Conservation (phyloP, 306 rosid genomes). For the Vigna trinervia region DNA sequence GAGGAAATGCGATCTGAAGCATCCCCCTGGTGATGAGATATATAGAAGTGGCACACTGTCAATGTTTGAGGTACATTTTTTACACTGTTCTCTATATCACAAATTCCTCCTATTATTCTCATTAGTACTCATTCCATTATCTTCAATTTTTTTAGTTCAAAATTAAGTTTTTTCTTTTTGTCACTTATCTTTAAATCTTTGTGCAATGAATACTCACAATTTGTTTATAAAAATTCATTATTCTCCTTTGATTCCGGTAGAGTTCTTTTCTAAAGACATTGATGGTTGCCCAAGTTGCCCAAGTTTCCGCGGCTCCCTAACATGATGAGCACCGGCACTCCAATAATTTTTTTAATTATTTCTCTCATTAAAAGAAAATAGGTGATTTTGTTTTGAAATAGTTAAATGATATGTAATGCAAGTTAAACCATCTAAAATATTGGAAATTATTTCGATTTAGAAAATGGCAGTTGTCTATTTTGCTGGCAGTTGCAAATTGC, state of each 20-base stretch:
- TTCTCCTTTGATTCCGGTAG: not conserved
- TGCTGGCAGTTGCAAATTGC: conserved; percentile 6
- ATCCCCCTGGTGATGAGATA: conserved; percentile 99
- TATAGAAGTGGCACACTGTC: conserved; percentile 97
- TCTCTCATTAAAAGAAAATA: not conserved
- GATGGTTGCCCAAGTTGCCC: not conserved
- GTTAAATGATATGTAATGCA: not conserved
- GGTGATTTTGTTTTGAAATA: not conserved
- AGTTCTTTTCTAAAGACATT: not conserved
- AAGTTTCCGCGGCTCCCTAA: not conserved
- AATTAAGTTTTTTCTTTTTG: not conserved
- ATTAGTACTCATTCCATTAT: not conserved
- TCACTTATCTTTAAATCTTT: not conserved
- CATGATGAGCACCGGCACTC: not conserved
- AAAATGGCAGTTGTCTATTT: not conserved
- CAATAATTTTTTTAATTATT: not conserved
- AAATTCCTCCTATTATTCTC: conserved; percentile 6
- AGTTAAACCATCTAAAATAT: conserved; percentile 3
- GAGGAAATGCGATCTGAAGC: conserved; percentile 99
- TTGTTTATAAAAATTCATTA: not conserved
- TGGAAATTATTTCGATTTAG: not conserved
- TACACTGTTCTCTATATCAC: conserved; percentile 8
- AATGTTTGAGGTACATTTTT: conserved; percentile 87
- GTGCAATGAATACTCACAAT: not conserved
- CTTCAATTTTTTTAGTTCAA: not conserved